Evolutionary conservation across 441 rosid genomes (phyloP), one percentile per base, ranked within the genome.

Genomic region (Isatis lusitanica): DNA sequence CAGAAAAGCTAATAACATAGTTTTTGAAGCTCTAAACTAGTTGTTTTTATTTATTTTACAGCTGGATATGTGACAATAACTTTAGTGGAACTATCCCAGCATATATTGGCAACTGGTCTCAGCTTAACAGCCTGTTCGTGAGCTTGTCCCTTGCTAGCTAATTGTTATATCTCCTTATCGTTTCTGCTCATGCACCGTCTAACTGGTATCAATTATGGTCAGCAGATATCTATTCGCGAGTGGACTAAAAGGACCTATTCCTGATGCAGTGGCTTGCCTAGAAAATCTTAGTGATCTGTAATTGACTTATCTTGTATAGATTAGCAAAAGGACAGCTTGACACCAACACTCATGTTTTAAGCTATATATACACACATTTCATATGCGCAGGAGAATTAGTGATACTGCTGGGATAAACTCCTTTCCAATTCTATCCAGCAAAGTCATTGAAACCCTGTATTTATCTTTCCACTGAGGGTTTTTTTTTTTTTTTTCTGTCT

Each of bases 241-340:
- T 64, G 79, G 79, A 48, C 68, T 76, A n/a, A 70, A 47, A 56
- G 79, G 75, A 58, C 79, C 79, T 63, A 31, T 76, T 57, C 79
- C 79, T 56, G 68, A 70, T 47, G 75, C 48, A 1, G 42, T 76
- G 0, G 7, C 53, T 51, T 18, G 62, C 44, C 71, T 76, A 13
- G 55, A 63, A 30, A 48, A 48, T 39, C 71, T 76, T 57, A 0
- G 0, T 18, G 12, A 55, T 56, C 28, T 75, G 75, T 75, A 69
- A 28, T 38, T 2, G 4, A 31, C 53, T 28, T 9, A 15, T 1
- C 3, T 17, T 51, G 35, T 30, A 21, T 18, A 18, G 33, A 47
- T 67, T 2, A 74, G n/a, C 61, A 13, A 58, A 48, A 13, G 5
- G 5, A 39, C 0, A 9, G 13, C 4, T 51, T 11, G 42, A 59